These are phyloP conservation scores for Postia placenta DNA, from an alignment of 768 basidiomycete genomes.

Conservation along the genomic window DNA sequence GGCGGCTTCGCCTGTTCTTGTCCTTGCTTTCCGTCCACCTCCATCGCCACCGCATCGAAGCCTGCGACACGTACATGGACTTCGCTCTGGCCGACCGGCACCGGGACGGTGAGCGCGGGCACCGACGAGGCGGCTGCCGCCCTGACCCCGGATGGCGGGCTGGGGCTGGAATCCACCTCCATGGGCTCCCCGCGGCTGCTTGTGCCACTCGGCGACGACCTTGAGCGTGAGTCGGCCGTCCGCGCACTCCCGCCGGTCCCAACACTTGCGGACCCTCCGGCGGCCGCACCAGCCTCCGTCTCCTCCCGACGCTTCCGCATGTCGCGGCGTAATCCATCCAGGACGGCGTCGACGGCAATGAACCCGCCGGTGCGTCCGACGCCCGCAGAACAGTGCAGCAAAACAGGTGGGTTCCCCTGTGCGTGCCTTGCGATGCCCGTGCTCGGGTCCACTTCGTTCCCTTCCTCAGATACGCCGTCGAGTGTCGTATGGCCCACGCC, in stretches of 20 bases:
- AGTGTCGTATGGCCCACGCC: conserved; percentile 1
- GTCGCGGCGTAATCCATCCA: conserved; percentile 68
- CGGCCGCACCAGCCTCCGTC: conserved; percentile 7
- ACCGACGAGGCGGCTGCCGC: not conserved
- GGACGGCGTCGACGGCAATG: conserved; percentile 80
- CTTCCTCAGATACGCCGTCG: not conserved
- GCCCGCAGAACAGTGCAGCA: conserved; percentile 84
- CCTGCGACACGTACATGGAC: conserved; percentile 20
- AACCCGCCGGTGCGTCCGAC: conserved; percentile 88
- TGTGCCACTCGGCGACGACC: conserved; percentile 2
- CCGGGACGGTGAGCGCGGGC: conserved; percentile 15
- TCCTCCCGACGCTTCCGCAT: conserved; percentile 31
- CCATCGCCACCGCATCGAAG: conserved; percentile 21
- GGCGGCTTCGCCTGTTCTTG: not conserved
- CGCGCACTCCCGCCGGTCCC: conserved; percentile 14
- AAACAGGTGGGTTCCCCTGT: conserved; percentile 55
- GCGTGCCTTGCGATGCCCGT: conserved; percentile 54
- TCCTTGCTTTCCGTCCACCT: conserved; percentile 17
- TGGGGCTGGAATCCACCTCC: conserved; percentile 13
- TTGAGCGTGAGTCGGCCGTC: not conserved
- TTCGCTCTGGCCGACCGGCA: conserved; percentile 10
- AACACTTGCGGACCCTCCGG: not conserved
- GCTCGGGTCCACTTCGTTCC: conserved; percentile 37
- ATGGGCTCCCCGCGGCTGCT: conserved; percentile 11
- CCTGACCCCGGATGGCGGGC: conserved; percentile 3